Evolutionary conservation across 371 early-diverging fungal genomes (phyloP), one percentile per base, ranked within the genome.

Genomic region (Haplosporangium sp.): DNA sequence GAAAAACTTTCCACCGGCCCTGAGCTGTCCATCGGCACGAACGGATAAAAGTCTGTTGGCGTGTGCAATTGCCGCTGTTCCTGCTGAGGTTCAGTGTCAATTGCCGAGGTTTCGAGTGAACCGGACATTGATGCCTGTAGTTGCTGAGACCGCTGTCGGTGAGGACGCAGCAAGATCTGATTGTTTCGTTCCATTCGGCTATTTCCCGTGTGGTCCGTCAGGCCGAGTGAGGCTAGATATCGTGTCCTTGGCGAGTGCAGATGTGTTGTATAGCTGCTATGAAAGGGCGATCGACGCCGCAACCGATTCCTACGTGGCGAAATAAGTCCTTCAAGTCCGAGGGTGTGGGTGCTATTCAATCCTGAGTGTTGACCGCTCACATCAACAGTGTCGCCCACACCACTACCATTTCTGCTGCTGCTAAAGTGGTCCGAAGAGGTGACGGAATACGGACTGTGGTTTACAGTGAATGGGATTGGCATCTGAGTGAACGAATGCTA

Each of bases 161-260:
- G 45, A 41, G 38, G 43, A 36, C 18, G 55, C 37, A 58, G 63
- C 55, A 23, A 45, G 36, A 42, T 23, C 20, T 54, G 56, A 20
- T 60, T 8, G 29, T 53, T 62, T 10, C 63, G 62, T 36, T 58
- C 59, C 6, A 16, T 8, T 7, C 50, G 57, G 40, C 62, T 37
- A n/a, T n/a, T n/a, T n/a, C n/a, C n/a, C n/a, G n/a, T n/a, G n/a
- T n/a, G n/a, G n/a, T n/a, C n/a, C n/a, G n/a, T n/a, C n/a, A n/a
- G n/a, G n/a, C n/a, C n/a, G n/a, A n/a, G n/a, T n/a, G n/a, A 63
- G 11, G 74, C 45, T 20, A 47, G 47, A 52, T 64, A 56, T 46
- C 76, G 76, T 41, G 70, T 59, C 55, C 77, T 61, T 14, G 67
- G 71, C 40, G 77, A 76, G 63, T 67, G 64, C 18, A 59, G 48